A percentile compares a stretch with the other conserved stretches of the same genome.
These are phyloP conservation scores for Perkinsus chesapeaki DNA, from an alignment of 169 alveolate species.

Conservation along the genomic window DNA sequence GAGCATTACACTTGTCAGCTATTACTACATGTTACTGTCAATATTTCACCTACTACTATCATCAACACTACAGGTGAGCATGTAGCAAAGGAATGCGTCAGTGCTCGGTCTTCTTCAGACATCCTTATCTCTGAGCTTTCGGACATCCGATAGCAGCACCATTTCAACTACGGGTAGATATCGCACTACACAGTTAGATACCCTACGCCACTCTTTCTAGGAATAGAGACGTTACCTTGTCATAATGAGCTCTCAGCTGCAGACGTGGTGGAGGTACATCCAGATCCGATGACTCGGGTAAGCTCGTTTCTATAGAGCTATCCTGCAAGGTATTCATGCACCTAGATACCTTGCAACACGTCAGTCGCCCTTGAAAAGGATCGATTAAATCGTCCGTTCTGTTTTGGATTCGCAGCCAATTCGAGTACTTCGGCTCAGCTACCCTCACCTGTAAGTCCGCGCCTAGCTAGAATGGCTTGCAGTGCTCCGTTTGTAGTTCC, in stretches of 20 bases:
- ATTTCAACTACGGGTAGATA: background rate
- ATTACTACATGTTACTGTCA: background rate
- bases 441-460: background rate
- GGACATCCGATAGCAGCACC: background rate
- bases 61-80: background rate
- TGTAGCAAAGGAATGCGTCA: background rate
- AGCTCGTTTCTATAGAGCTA: background rate
- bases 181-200: background rate
- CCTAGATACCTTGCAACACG: background rate
- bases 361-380: background rate
- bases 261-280: background rate
- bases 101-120: background rate
- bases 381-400: background rate
- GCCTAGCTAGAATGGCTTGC: background rate
- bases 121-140: background rate
- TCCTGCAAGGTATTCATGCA: background rate
- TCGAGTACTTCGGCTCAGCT: background rate
- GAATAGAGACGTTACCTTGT: background rate
- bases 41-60: background rate
- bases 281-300: background rate
- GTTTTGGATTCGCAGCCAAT: background rate
- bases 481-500: background rate
- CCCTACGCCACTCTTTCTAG: background rate
- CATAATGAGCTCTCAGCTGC: background rate
- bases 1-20: background rate